Evolutionary conservation across 306 rosid species (phyloP), one percentile per base, ranked within the genome.

Genomic region (Prunus mongolica): DNA sequence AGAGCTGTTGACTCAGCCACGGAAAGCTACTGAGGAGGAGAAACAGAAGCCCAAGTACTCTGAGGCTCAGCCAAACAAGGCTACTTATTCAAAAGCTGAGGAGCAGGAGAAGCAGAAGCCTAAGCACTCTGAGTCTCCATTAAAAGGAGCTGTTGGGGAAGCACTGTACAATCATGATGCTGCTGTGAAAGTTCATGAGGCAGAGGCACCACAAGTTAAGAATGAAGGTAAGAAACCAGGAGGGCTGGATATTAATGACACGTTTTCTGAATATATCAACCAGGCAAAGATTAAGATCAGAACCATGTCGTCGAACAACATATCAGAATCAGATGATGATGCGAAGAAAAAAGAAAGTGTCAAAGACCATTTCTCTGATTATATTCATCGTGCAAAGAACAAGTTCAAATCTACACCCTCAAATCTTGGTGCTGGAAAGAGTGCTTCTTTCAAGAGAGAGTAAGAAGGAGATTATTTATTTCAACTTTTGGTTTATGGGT

Each of bases 301-400:
- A 75, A 78, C 80, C 2, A 25, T 71, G 27, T 71, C 89, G 5
- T 69, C 47, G 32, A 85, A 83, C 12, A 80, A 47, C 64, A 69
- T 67, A 49, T 25, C 77, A 27, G 80, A 73, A 46, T 27, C 61
- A 6, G 81, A 75, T 15, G 78, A 38, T 46, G 87, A 19, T 70
- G 41, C 15, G 45, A 76, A 78, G 70, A 77, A 79, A 30, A 72
- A 58, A 24, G 91, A 75, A 13, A 28, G 58, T 54, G 67, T 25
- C 1, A 77, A 71, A 45, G 89, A 90, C 34, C 81, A 77, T 5
- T 85, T 85, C 64, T 78, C 86, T 0, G 90, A 83, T 38, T 91
- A 80, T 46, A 88, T 89, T 71, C 74, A 75, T 1, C 78, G 56
- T 9, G 82, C 75, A 11, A 85, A 72, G 86, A 77, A 65, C 73